Conservation (phyloP, 495 filamentous ascomycete species). For the Daldinia bambusicola region DNA sequence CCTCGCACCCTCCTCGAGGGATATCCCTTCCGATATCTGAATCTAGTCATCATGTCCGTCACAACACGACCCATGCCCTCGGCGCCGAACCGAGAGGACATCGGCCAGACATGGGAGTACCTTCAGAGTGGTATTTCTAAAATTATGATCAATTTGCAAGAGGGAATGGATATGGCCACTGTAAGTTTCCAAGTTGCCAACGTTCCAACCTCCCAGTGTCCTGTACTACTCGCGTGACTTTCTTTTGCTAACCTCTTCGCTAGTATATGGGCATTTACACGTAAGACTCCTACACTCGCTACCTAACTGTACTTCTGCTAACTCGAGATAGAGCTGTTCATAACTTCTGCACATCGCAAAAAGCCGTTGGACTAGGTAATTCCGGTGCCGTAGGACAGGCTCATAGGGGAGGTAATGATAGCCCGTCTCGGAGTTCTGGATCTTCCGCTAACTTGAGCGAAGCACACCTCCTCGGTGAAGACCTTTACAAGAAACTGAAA, state of each 20-base stretch:
- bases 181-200: slow-evolving; percentile 60
- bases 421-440: background rate
- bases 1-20: slow-evolving; percentile 28
- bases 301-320: slow-evolving; percentile 32
- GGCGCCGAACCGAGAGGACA: slow-evolving; percentile 80
- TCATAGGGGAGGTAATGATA: slow-evolving; percentile 79
- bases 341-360: slow-evolving; percentile 99
- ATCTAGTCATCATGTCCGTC: slow-evolving; percentile 30
- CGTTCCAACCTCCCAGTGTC: too few relatives aligned
- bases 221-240: background rate
- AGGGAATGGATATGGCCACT: slow-evolving; percentile 90
- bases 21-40: slow-evolving; percentile 10
- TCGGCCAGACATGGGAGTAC: slow-evolving; percentile 88
- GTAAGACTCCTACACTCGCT: slow-evolving; percentile 58
- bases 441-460: slow-evolving; percentile 59
- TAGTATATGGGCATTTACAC: slow-evolving; percentile 99
- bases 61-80: slow-evolving; percentile 53
- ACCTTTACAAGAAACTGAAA: slow-evolving; percentile 91
- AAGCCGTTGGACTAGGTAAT: slow-evolving; percentile 68
- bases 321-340: slow-evolving; percentile 78
- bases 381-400: slow-evolving; percentile 57
- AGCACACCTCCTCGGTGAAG: slow-evolving; percentile 95
- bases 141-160: slow-evolving; percentile 91
- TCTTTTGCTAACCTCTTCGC: slow-evolving; percentile 16
- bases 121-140: slow-evolving; percentile 85